Conservation (phyloP, 805 yeast species). For the Yarrowia osloensis region DNA sequence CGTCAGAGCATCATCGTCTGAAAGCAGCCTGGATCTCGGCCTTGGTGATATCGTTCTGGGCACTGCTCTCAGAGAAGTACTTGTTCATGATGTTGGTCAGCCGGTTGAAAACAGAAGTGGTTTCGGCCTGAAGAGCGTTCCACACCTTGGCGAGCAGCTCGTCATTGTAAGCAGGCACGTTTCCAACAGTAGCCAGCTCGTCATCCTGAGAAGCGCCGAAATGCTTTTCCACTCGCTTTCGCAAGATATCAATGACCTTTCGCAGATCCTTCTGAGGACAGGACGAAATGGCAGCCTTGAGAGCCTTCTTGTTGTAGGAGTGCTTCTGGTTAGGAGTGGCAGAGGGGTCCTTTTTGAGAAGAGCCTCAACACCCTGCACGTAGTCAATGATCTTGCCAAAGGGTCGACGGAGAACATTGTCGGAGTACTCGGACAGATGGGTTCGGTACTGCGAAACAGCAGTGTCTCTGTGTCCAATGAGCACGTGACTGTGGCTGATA, state of each 20-base stretch:
- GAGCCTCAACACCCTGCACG: slow-evolving; percentile 61
- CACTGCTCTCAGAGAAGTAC: slow-evolving; percentile 50
- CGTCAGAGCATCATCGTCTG: not conserved
- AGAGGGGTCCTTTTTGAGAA: slow-evolving; percentile 46
- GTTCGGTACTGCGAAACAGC: slow-evolving; percentile 35
- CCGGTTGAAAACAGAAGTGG: slow-evolving; percentile 56
- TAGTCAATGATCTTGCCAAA: slow-evolving; percentile 71
- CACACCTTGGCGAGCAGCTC: slow-evolving; percentile 64
- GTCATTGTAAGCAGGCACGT: slow-evolving; percentile 50
- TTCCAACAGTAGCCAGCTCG: slow-evolving; percentile 36
- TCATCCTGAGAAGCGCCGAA: slow-evolving; percentile 44
- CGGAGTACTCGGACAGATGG: slow-evolving; percentile 48
- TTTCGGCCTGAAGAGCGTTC: slow-evolving; percentile 67
- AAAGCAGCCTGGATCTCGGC: slow-evolving; percentile 62
- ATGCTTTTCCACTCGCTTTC: slow-evolving; percentile 58
- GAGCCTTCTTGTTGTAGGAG: slow-evolving; percentile 60
- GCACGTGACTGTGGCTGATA: not conserved
- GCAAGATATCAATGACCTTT: slow-evolving; percentile 55
- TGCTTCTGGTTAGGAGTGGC: slow-evolving; percentile 58
- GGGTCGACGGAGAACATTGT: slow-evolving; percentile 51
- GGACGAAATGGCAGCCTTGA: slow-evolving; percentile 57
- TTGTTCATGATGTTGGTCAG: slow-evolving; percentile 58
- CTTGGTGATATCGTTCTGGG: slow-evolving; percentile 53
- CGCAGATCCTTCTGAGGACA: slow-evolving; percentile 63
- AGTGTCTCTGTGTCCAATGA: slow-evolving; percentile 22